Base-by-base conservation (phyloP, 2,329 filamentous ascomycete genomes). In the Colletotrichum horii region DNA sequence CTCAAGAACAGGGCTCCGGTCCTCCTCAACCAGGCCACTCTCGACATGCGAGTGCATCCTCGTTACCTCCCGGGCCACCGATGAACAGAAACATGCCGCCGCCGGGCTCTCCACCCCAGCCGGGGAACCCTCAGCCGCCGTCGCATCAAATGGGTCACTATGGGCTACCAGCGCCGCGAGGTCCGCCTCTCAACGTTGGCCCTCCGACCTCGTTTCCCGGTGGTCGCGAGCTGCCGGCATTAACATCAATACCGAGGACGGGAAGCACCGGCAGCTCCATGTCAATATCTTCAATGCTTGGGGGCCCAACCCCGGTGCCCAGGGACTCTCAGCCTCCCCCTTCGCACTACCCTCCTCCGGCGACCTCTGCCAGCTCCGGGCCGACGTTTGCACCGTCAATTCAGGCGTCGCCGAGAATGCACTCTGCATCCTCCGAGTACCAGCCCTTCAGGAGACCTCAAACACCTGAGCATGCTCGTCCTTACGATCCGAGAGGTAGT, bases 401-500 rank as follows among this genome's bases (percentile, higher is more conserved):
- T 4, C 90, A 91, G 75, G 89, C 88, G 3, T 92, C 90, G 16
- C 90, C 90, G 5, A 85, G 89, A 55, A 88, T 92, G 85, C 88
- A 88, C 73, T 87, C 88, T 30, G 84, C 88, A 4, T 86, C 88
- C 1, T 84, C 91, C 76, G 93, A 94, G 22, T 93, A 94, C 76
- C 86, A 85, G 67, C 88, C 89, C 7, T 93, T 90, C 82, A 89
- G 93, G 77, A 89, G 93, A 76, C 94, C 94, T 4, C 92, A 94
- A 74, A 95, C 94, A 0, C 94, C 94, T n/a, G 94, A 95, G 60
- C 92, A 93, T 76, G 87, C 89, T 62, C 88, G 91, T 79, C 85
- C 86, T 71, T 91, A 91, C 84, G 87, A 87, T 76, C 85, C 84
- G 52, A 85, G 89, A 79, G 85, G 84, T 28, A 83, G 84, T 76